Conservation (phyloP, 345 rosid genomes). For the Isatis tinctoria region DNA sequence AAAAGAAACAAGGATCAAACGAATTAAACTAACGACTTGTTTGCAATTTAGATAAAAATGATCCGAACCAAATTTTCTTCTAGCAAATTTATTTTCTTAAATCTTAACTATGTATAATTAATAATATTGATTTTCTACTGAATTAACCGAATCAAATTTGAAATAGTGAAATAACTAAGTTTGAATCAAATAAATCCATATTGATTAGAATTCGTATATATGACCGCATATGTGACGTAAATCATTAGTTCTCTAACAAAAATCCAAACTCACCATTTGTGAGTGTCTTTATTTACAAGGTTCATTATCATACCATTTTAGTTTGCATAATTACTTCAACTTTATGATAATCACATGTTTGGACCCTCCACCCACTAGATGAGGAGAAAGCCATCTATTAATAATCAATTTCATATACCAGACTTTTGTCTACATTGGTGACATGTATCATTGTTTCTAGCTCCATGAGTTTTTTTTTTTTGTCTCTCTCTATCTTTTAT, state of each 20-base stretch:
- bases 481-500: not conserved
- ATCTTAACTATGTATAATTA: too few relatives aligned
- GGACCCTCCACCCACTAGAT: slow-evolving; percentile 49
- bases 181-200: not conserved
- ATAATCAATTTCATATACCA: slow-evolving; percentile 10
- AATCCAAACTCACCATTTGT: slow-evolving; percentile 8
- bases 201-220: not conserved
- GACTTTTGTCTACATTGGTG: slow-evolving; percentile 11
- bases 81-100: too few relatives aligned
- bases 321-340: slow-evolving; percentile 29
- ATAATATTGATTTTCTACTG: too few relatives aligned
- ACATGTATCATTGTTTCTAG: slow-evolving; percentile 24
- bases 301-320: slow-evolving; percentile 21
- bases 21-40: too few relatives aligned
- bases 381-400: slow-evolving; percentile 2
- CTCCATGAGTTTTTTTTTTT: not conserved
- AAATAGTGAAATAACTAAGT: too few relatives aligned
- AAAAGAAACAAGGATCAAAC: too few relatives aligned
- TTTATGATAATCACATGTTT: slow-evolving; percentile 33
- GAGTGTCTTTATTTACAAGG: slow-evolving; percentile 25
- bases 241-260: not conserved
- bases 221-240: slow-evolving; percentile 24
- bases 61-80: too few relatives aligned
- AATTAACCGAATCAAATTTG: too few relatives aligned
- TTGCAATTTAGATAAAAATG: too few relatives aligned